A percentile compares a stretch with the other conserved stretches of the same genome.
These are phyloP conservation scores for Amborella trichopoda DNA, from an alignment of 164 flowering plant species.

Conservation along the genomic window DNA sequence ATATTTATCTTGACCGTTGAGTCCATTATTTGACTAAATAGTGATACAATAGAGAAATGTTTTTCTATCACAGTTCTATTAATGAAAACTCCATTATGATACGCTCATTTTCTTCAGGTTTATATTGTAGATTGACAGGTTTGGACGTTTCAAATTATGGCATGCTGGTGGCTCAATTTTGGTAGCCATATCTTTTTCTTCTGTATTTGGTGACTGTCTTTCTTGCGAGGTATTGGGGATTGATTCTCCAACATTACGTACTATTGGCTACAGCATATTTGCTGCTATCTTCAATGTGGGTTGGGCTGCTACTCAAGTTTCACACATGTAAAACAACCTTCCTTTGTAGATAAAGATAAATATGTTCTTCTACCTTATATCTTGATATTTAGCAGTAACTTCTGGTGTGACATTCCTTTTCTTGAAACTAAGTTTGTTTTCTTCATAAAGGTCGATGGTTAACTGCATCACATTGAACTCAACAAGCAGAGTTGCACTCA, in stretches of 20 bases:
- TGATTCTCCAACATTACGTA: conserved; percentile 40
- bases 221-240: conserved; percentile 59
- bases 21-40: too few relatives aligned
- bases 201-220: conserved; percentile 85
- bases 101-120: too few relatives aligned
- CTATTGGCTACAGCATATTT: conserved; percentile 66
- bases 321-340: conserved; percentile 72
- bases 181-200: conserved; percentile 89
- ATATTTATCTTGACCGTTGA: too few relatives aligned
- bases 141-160: conserved; percentile 93
- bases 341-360: too few relatives aligned
- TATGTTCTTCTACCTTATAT: too few relatives aligned
- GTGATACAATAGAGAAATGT: too few relatives aligned
- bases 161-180: conserved; percentile 81
- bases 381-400: too few relatives aligned
- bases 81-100: too few relatives aligned
- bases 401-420: too few relatives aligned
- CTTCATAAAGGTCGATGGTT: conserved; percentile 81
- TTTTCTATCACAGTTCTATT: too few relatives aligned
- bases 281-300: conserved; percentile 91
- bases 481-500: conserved; percentile 75
- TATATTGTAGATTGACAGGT: conserved; percentile 67
- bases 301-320: conserved; percentile 96
- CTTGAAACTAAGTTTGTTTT: too few relatives aligned
- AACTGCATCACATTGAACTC: conserved; percentile 81